Conservation (phyloP, 192 early-diverging fungal species). For the Coemansia sp. region DNA sequence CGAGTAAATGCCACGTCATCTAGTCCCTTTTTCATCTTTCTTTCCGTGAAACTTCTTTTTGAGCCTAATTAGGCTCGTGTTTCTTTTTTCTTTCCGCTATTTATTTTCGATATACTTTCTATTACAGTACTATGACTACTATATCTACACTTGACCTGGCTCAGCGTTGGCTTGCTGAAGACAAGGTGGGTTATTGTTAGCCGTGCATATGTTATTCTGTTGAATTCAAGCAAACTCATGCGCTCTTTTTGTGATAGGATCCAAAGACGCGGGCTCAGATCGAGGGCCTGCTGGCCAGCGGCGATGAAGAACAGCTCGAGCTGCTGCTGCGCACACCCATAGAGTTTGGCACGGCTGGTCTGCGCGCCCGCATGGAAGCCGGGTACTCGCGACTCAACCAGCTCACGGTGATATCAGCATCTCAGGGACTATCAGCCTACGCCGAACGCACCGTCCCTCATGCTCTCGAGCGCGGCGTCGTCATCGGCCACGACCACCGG, state of each 20-base stretch:
- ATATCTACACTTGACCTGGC: constrained; percentile 20
- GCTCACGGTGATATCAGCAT: constrained; percentile 88
- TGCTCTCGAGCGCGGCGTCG: constrained; percentile 70
- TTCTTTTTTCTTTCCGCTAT: background rate
- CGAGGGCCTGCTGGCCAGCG: constrained; percentile 21
- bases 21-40: background rate
- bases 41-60: background rate
- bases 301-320: constrained; percentile 29
- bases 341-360: constrained; percentile 85
- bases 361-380: constrained; percentile 90
- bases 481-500: constrained; percentile 94
- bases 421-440: constrained; percentile 80
- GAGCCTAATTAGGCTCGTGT: constrained; percentile 3
- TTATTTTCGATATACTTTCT: background rate
- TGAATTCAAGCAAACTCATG: too few relatives aligned
- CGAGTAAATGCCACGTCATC: constrained; percentile 20
- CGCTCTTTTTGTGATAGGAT: constrained; percentile 8
- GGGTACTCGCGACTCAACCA: constrained; percentile 93
- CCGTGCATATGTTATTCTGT: too few relatives aligned
- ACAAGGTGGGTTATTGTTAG: constrained; percentile 16
- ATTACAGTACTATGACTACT: background rate
- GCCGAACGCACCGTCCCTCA: constrained; percentile 58
- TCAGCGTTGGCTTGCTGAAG: constrained; percentile 47
- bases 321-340: constrained; percentile 52
- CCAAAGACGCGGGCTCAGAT: constrained; percentile 47